Evolutionary conservation across 305 asterid genomes (phyloP), one percentile per base, ranked within the genome.

Genomic region (Solanum hybrid): DNA sequence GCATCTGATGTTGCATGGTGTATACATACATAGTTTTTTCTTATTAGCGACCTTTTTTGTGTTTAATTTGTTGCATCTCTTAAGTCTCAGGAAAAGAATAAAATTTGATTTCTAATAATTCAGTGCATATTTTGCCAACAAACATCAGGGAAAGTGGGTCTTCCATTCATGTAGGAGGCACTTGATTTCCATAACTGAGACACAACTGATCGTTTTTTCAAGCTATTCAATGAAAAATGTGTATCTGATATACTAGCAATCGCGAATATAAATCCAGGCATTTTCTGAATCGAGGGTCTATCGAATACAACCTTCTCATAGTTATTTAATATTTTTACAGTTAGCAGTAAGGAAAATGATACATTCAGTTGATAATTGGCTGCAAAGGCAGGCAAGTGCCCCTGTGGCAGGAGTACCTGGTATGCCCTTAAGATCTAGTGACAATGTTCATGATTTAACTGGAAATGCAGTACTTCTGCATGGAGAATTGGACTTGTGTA

Each of bases 401-500:
- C 76, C 90, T 8, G 87, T 51, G 40, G 87, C 75, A 29, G 87
- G 87, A 84, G 87, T 51, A 51, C 87, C 87, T 51, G 87, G 87
- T 84, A 51, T 84, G 87, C 87, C 87, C 18, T 84, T 84, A 82
- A 82, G 64, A 42, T 75, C 86, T 85, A 31, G 29, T 8, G 78
- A 46, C 3, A 22, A 69, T 34, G 46, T 64, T 40, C 73, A 39
- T 2, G 26, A 79, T 34, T 1, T 76, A 36, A 57, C 67, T 74
- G 81, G 88, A 87, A 42, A n/a, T 33, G 22, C 91, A 73, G 89
- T 89, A n/a, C 89, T 89, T 67, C 74, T 89, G n/a, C 91, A 89
- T 12, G 91, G 91, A 86, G 89, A 89, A 2, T 57, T 89, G 67
- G 91, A 89, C 67, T 75, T 89, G 31, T 36, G 89, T 86, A 75